Evolutionary conservation across 495 filamentous ascomycete genomes (phyloP), one percentile per base, ranked within the genome.

Genomic region (Niebla homalea): DNA sequence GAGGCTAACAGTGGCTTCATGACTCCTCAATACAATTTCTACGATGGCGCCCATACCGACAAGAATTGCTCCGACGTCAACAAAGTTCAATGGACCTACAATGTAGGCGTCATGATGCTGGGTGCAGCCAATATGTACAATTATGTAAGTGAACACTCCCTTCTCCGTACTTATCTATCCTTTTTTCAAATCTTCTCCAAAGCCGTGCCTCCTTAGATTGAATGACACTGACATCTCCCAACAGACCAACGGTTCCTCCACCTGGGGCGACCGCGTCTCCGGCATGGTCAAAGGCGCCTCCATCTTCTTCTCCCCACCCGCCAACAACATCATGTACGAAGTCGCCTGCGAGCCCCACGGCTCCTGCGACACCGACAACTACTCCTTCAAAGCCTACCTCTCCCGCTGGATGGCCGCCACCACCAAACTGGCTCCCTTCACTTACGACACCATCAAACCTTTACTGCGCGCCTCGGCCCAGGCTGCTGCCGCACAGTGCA

Each of bases 381-480:
- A 75, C 38, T 85, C 81, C 36, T 94, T 89, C 78, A 94, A 92
- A 66, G 85, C 84, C 32, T 93, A 89, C 67, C 70, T 90, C 15
- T 70, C 85, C 20, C 84, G 88, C 21, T 94, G 86, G 84, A 74
- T 94, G 64, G 78, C 79, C n/a, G 67, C 70, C 5, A 74, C 77
- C 4, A 81, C 81, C 7, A 77, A 85, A 55, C 60, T 89, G 43
- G 85, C 81, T 0, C 86, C 88, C 2, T 84, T 78, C 61, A 80
- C 74, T 2, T 66, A 65, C 25, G 69, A 70, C 36, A 64, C 59
- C 39, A 75, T 95, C 54, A 78, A 85, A 66, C 72, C 75, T 4
- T 70, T 78, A n/a, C 70, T 94, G 12, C 66, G 65, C 4, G 71
- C 74, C 3, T 87, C 85, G 12, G 78, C 83, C 1, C 57, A 67